phyloP scores from a whole-genome alignment of 495 filamentous ascomycete genomes.

The Aspergillus ostianus region DNA sequence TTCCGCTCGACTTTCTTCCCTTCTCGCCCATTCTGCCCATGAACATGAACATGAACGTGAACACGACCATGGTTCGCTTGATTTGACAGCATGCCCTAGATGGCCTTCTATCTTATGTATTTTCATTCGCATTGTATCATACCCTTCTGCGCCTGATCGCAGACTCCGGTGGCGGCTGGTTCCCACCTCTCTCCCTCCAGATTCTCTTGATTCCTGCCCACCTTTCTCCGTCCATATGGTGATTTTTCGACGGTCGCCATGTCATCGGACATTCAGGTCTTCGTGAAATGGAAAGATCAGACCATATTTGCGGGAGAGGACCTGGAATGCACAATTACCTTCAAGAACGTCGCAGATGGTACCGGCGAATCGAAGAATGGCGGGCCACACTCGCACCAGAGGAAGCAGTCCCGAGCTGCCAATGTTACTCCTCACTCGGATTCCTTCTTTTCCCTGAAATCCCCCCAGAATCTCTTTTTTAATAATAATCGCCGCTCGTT shows the following conservation, averaged over 20 bases:
- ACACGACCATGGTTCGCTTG: constrained; percentile 20
- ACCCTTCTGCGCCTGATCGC: constrained; percentile 4
- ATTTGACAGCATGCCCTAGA: constrained; percentile 31
- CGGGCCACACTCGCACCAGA: constrained; percentile 39
- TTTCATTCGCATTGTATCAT: constrained; percentile 4
- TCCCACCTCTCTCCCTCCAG: constrained; percentile 20
- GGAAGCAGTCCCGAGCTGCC: constrained; percentile 45
- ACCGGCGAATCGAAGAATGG: constrained; percentile 31
- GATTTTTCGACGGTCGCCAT: constrained; percentile 38
- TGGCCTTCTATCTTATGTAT: constrained; percentile 10
- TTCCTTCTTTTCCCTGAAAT: constrained; percentile 43
- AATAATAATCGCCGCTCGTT: constrained; percentile 37
- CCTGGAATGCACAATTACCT: constrained; percentile 91
- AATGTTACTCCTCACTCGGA: constrained; percentile 39
- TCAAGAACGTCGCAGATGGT: constrained; percentile 75
- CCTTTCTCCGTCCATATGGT: constrained; percentile 36
- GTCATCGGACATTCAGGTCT: constrained; percentile 80
- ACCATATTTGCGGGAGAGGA: constrained; percentile 94
- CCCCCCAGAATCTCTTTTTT: constrained; percentile 39
- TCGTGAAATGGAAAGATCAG: constrained; percentile 86
- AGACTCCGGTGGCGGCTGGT: constrained; percentile 23
- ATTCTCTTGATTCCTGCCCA: constrained; percentile 19
- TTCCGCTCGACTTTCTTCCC: constrained; percentile 2
- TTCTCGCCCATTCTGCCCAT: constrained; percentile 9
- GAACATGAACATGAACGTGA: background rate